A percentile compares a stretch with the other conserved stretches of the same genome.
phyloP scores from a whole-genome alignment of 495 filamentous ascomycete species.

The Trichoderma gamsii region DNA sequence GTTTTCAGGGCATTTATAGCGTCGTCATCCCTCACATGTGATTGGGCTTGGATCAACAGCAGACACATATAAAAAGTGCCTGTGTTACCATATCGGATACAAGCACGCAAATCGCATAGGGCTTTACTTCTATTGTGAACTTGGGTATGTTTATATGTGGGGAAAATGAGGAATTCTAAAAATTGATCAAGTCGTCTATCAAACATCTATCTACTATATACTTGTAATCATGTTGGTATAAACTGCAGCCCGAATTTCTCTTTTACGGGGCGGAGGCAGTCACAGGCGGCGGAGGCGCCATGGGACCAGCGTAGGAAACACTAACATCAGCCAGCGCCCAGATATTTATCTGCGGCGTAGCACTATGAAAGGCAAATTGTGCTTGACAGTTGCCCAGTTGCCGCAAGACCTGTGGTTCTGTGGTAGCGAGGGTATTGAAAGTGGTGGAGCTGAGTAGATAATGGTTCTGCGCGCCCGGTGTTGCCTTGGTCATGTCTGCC shows the following conservation, averaged over 20 bases:
- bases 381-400: not conserved
- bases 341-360: not conserved
- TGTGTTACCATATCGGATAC: no score
- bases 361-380: not conserved
- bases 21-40: not conserved
- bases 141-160: no score
- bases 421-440: not conserved
- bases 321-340: not conserved
- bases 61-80: no score
- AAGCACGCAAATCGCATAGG: no score
- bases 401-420: not conserved
- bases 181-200: no score
- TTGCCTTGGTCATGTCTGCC: not conserved
- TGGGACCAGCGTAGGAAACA: not conserved
- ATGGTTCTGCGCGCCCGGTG: not conserved
- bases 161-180: no score
- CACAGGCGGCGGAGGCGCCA: not conserved
- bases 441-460: not conserved
- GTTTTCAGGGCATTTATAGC: not conserved
- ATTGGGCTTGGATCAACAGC: no score
- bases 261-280: no score
- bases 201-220: no score
- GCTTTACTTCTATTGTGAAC: no score
- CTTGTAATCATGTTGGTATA: no score
- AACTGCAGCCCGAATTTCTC: no score